Evolutionary conservation across 2,329 filamentous ascomycete genomes (phyloP).

Genomic region (Rhexocercosporidium sp.): DNA sequence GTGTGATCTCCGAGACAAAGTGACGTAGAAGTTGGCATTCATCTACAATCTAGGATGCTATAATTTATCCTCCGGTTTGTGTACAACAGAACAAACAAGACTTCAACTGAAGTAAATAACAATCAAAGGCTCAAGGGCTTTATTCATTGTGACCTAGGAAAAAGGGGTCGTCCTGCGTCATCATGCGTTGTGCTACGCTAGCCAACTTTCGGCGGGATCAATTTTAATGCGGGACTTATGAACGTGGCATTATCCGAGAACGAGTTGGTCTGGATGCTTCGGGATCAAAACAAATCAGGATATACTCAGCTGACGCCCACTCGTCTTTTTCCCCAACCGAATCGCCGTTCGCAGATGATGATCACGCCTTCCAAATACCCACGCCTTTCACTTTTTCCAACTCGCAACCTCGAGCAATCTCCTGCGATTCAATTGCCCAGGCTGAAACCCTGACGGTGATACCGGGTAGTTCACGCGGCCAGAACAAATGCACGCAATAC

Average conservation of each 20-base stretch:
- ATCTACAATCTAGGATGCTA: background rate
- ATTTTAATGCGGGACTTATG: slow-evolving; percentile 11
- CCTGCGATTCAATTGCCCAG: slow-evolving; percentile 10
- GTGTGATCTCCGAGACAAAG: background rate
- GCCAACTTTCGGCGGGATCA: background rate
- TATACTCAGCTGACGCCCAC: slow-evolving; percentile 18
- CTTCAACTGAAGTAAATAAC: background rate
- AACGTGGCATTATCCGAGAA: slow-evolving; percentile 12
- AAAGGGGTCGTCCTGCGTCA: slow-evolving; percentile 1
- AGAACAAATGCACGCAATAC: slow-evolving; percentile 64
- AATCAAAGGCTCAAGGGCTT: background rate
- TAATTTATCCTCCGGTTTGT: background rate
- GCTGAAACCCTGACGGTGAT: background rate
- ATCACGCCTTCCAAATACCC: slow-evolving; percentile 1
- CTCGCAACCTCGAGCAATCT: slow-evolving; percentile 1
- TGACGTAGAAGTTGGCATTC: background rate
- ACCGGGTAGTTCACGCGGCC: slow-evolving; percentile 13
- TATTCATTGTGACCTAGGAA: background rate
- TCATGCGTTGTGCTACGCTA: slow-evolving; percentile 1
- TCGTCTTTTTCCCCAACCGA: background rate
- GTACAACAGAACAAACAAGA: background rate
- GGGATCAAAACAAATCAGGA: slow-evolving; percentile 15
- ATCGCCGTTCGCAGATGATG: slow-evolving; percentile 10
- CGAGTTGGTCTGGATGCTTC: slow-evolving; percentile 3
- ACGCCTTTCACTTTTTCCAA: slow-evolving; percentile 2